These are phyloP conservation scores for Ophiocordyceps camponoti-saundersi DNA, from an alignment of 2,329 filamentous ascomycete genomes.

Conservation along the genomic window DNA sequence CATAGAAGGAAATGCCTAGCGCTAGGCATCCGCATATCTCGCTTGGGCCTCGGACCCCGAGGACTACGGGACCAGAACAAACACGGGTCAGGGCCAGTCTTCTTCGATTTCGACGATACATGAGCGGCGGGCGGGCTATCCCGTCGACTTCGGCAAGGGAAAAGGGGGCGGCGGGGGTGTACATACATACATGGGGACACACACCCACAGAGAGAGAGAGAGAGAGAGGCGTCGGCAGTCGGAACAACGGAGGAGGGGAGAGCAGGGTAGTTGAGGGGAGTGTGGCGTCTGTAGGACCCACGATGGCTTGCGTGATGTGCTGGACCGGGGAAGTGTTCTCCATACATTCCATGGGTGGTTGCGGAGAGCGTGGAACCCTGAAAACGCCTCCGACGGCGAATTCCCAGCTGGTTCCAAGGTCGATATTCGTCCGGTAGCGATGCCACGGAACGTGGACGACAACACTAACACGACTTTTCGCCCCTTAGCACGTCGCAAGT, in stretches of 20 bases:
- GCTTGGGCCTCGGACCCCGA: not conserved
- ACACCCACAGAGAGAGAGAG: too few relatives aligned
- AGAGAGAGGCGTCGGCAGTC: not conserved
- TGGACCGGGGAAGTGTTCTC: not conserved
- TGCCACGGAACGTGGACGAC: not conserved
- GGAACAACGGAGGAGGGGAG: not conserved
- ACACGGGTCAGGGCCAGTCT: not conserved
- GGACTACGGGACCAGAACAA: not conserved
- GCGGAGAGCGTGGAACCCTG: not conserved
- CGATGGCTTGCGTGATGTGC: not conserved
- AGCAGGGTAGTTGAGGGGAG: too few relatives aligned
- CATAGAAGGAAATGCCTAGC: slow-evolving; percentile 1
- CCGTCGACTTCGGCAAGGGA: not conserved
- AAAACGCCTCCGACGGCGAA: not conserved
- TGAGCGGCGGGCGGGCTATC: not conserved
- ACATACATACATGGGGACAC: too few relatives aligned
- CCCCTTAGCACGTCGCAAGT: slow-evolving; percentile 2
- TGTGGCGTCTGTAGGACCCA: not conserved
- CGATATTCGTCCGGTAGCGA: not conserved
- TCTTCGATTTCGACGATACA: not conserved
- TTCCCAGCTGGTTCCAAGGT: not conserved
- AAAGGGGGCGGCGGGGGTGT: not conserved
- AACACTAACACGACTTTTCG: not conserved
- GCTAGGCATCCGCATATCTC: not conserved
- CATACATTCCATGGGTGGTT: not conserved